These are phyloP conservation scores for Magnaporthales sp. DNA, from an alignment of 2,329 filamentous ascomycete genomes.

Conservation along the genomic window DNA sequence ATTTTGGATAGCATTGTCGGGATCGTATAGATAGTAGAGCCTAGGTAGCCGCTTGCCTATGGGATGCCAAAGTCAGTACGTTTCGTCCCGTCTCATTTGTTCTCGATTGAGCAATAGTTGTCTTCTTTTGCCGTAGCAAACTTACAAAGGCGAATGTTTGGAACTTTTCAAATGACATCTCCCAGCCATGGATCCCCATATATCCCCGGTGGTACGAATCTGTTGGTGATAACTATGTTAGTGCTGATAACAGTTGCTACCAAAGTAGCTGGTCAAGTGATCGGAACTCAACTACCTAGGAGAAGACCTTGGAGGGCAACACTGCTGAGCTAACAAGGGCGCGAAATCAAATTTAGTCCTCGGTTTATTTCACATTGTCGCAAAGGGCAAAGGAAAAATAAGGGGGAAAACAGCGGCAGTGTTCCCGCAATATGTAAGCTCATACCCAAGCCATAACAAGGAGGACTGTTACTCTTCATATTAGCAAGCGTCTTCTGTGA, in stretches of 20 bases:
- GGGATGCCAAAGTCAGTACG: not conserved
- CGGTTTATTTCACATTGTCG: not conserved
- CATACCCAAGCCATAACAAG: not conserved
- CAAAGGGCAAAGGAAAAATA: not conserved
- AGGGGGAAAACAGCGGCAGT: not conserved
- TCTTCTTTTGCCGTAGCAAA: conserved; percentile 5
- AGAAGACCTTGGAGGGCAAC: not conserved
- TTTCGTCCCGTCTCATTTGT: too few species aligned
- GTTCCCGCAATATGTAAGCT: not conserved
- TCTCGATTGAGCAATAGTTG: too few species aligned
- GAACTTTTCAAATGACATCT: not conserved
- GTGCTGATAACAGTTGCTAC: not conserved
- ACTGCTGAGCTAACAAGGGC: not conserved
- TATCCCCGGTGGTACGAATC: not conserved
- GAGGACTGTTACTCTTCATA: not conserved
- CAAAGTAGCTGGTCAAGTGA: not conserved
- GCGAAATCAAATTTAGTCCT: not conserved
- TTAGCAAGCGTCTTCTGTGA: not conserved
- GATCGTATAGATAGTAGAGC: not conserved
- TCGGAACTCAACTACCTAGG: not conserved
- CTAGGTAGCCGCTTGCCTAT: not conserved
- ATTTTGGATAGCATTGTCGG: conserved; percentile 7
- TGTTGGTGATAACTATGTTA: not conserved
- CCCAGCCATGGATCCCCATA: too few species aligned
- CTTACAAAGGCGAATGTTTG: not conserved